Conservation (phyloP, 2,329 filamentous ascomycete genomes). For the Aureobasidium sp. region DNA sequence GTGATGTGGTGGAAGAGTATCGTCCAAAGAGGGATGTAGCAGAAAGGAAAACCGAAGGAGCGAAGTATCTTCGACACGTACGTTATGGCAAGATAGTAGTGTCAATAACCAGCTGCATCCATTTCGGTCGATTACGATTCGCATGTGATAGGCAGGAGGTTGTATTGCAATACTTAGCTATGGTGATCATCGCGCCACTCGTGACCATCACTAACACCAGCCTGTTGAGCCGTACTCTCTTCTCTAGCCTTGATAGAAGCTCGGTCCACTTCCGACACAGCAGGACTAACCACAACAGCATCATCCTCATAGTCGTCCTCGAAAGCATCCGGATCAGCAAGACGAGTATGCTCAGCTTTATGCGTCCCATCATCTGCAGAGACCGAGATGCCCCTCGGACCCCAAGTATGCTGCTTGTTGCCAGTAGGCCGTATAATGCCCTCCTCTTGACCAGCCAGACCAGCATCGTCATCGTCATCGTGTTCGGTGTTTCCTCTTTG, state of each 20-base stretch:
- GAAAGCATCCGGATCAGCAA: conserved; percentile 20
- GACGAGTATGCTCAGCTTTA: conserved; percentile 28
- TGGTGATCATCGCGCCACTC: conserved; percentile 20
- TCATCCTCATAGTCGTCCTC: conserved; percentile 21
- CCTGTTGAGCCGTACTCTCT: background rate
- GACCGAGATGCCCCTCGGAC: conserved; percentile 63
- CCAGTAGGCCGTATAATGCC: conserved; percentile 31
- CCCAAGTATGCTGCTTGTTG: conserved; percentile 52
- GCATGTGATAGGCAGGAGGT: background rate
- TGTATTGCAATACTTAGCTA: background rate
- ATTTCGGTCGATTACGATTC: too few relatives aligned
- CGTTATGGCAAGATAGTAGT: too few relatives aligned
- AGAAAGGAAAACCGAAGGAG: too few relatives aligned
- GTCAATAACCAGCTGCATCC: too few relatives aligned
- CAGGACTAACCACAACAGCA: conserved; percentile 18
- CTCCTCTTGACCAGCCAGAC: conserved; percentile 43
- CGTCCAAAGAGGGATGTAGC: too few relatives aligned
- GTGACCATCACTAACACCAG: conserved; percentile 17
- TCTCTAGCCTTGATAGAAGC: conserved; percentile 12
- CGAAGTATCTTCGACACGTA: too few relatives aligned
- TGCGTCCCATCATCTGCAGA: conserved; percentile 62
- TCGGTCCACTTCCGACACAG: conserved; percentile 10
- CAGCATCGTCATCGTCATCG: conserved; percentile 60
- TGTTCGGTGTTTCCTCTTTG: conserved; percentile 42
- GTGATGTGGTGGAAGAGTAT: too few relatives aligned